Percentiles rank a stretch among this genome's conserved stretches.
Evolutionary conservation across 176 grass and related monocot species (phyloP).

Genomic region (Cocos nucifera): DNA sequence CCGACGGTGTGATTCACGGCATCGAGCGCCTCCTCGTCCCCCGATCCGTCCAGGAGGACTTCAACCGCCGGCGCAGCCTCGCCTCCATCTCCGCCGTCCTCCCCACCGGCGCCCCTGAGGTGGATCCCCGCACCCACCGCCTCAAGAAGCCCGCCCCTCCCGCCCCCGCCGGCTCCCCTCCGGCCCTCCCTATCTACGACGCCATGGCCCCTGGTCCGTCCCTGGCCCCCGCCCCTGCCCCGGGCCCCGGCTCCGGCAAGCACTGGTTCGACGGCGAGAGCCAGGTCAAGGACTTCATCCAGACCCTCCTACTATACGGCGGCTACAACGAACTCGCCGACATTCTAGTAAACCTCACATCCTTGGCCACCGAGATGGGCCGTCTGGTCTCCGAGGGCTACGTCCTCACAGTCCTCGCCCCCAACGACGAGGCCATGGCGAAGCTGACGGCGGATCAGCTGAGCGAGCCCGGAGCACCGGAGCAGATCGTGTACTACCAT

Average conservation of each 20-base stretch:
- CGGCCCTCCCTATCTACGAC: conserved; percentile 52
- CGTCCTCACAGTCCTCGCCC: conserved; percentile 64
- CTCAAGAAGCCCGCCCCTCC: conserved; percentile 62
- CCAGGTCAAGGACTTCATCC: conserved; percentile 94
- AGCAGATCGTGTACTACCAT: conserved; percentile 84
- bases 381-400: conserved; percentile 65
- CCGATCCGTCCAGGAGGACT: conserved; percentile 67
- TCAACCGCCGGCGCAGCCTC: conserved; percentile 68
- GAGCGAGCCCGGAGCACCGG: conserved; percentile 52
- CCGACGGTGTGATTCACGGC: conserved; percentile 68
- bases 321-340: conserved; percentile 93
- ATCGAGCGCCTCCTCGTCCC: conserved; percentile 55
- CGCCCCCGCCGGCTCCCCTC: conserved; percentile 30
- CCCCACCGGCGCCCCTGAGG: conserved; percentile 55
- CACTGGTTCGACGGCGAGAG: conserved; percentile 66
- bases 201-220: conserved; percentile 54
- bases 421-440: conserved; percentile 78
- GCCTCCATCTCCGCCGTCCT: conserved; percentile 47
- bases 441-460: conserved; percentile 59
- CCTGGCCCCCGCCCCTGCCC: conserved; percentile 46
- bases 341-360: conserved; percentile 76
- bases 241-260: conserved; percentile 35
- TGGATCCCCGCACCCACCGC: conserved; percentile 62
- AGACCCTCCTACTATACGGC: conserved; percentile 66
- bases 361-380: conserved; percentile 70